A percentile compares a stretch with the other conserved stretches of the same genome.
Evolutionary conservation across 306 rosid species (phyloP).

Genomic region (Lathyrus sativus): DNA sequence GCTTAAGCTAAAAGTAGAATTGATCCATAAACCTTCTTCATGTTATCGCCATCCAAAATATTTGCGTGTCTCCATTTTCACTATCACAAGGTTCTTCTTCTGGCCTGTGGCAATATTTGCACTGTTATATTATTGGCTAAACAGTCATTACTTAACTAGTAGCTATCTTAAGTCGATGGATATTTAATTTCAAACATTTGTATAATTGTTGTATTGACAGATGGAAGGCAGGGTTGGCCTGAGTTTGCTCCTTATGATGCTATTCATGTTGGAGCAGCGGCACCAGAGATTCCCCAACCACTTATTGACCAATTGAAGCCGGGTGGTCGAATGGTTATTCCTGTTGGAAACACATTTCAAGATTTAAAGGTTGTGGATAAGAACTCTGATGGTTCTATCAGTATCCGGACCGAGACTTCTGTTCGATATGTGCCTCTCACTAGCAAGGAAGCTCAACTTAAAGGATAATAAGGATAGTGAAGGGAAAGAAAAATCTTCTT

Average conservation of each 20-base stretch:
- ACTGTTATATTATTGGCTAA: constrained; percentile 1
- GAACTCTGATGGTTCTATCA: constrained; percentile 70
- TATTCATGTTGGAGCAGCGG: constrained; percentile 97
- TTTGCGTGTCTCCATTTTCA: constrained; percentile 29
- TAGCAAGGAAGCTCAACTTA: constrained; percentile 78
- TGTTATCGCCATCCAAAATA: constrained; percentile 4
- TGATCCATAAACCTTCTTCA: constrained; percentile 27
- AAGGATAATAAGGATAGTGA: constrained; percentile 43
- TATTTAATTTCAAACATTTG: constrained; percentile 18
- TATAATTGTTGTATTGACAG: constrained; percentile 45
- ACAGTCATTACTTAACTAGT: not conserved
- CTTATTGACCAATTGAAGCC: constrained; percentile 88
- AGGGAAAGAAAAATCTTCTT: not conserved
- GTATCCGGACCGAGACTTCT: constrained; percentile 61
- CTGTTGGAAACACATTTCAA: constrained; percentile 82
- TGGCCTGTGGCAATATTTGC: constrained; percentile 1
- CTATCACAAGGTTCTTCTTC: not conserved
- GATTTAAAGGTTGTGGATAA: constrained; percentile 89
- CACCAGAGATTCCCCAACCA: constrained; percentile 78
- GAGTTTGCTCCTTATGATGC: constrained; percentile 89
- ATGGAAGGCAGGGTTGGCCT: constrained; percentile 92
- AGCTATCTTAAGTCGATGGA: not conserved
- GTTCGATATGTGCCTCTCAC: constrained; percentile 95
- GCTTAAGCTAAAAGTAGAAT: not conserved
- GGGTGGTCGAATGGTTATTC: constrained; percentile 96